A percentile compares a stretch with the other conserved stretches of the same genome.
Evolutionary conservation across 1,284 basidiomycete genomes (phyloP).

Genomic region (Malassezia dermatis): DNA sequence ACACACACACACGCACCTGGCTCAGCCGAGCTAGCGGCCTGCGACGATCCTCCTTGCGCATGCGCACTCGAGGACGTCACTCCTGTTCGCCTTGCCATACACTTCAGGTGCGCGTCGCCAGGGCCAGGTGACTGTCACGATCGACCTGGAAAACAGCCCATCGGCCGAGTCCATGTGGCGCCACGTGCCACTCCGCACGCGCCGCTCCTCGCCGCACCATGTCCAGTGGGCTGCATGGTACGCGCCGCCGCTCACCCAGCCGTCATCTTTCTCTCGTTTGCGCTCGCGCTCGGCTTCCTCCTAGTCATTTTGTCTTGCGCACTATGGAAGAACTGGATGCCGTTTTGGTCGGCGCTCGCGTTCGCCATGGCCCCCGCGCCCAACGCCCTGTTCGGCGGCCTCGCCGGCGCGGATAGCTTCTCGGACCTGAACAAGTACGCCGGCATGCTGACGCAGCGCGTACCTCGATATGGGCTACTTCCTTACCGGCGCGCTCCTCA

Average conservation of each 20-base stretch:
- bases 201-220: not conserved
- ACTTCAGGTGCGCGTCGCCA: not conserved
- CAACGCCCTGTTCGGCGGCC: slow-evolving; percentile 62
- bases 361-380: slow-evolving; percentile 92
- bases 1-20: not conserved
- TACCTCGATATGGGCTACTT: slow-evolving; percentile 83
- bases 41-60: not conserved
- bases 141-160: not conserved
- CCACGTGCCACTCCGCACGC: not conserved
- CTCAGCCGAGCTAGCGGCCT: not conserved
- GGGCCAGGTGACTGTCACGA: not conserved
- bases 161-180: slow-evolving; percentile 12
- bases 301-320: slow-evolving; percentile 96
- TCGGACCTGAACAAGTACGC: slow-evolving; percentile 53
- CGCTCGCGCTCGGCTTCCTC: slow-evolving; percentile 89
- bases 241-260: slow-evolving; percentile 20
- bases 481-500: slow-evolving; percentile 77
- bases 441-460: slow-evolving; percentile 14
- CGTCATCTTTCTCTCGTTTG: slow-evolving; percentile 59
- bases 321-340: slow-evolving; percentile 91
- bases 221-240: slow-evolving; percentile 13
- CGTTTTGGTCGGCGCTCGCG: slow-evolving; percentile 83
- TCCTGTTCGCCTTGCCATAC: slow-evolving; percentile 5
- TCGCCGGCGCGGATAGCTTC: slow-evolving; percentile 53
- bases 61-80: not conserved